These are phyloP conservation scores for Linum trigynum DNA, from an alignment of 345 rosid species.

Conservation along the genomic window DNA sequence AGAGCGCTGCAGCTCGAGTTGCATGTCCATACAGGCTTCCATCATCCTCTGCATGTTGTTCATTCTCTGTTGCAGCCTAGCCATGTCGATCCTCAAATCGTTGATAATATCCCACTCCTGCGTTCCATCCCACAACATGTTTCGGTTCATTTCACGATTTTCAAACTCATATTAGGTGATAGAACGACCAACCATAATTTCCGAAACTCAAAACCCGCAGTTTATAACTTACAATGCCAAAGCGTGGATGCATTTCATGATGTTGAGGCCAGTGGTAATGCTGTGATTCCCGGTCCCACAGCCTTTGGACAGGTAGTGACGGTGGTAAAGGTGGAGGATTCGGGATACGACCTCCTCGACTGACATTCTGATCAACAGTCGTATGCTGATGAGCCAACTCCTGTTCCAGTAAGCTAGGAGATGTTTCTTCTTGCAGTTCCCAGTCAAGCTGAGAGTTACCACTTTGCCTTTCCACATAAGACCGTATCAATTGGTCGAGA, in stretches of 20 bases:
- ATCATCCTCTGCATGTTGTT: constrained; percentile 82
- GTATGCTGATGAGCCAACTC: constrained; percentile 43
- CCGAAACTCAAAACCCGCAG: too few relatives aligned
- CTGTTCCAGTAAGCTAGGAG: constrained; percentile 36
- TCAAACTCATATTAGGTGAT: background rate
- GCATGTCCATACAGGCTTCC: constrained; percentile 99
- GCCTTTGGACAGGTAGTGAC: constrained; percentile 36
- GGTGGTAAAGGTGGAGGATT: constrained; percentile 31
- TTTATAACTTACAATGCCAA: constrained; percentile 52
- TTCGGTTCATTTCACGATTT: background rate
- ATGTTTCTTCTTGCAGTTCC: constrained; percentile 33
- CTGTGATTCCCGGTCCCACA: constrained; percentile 59
- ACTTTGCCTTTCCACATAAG: constrained; percentile 84
- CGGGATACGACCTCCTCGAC: constrained; percentile 34
- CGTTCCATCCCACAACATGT: constrained; percentile 5
- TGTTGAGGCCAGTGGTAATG: constrained; percentile 50
- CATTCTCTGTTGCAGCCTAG: constrained; percentile 88
- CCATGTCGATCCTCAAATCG: constrained; percentile 88
- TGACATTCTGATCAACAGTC: constrained; percentile 34
- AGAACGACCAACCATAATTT: background rate
- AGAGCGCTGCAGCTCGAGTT: constrained; percentile 84
- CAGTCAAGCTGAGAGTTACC: constrained; percentile 40
- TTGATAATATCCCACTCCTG: constrained; percentile 82
- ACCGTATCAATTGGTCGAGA: constrained; percentile 75
- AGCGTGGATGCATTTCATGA: constrained; percentile 53